Evolutionary conservation across 2,329 filamentous ascomycete genomes (phyloP).

Genomic region (Neonectria hederae): DNA sequence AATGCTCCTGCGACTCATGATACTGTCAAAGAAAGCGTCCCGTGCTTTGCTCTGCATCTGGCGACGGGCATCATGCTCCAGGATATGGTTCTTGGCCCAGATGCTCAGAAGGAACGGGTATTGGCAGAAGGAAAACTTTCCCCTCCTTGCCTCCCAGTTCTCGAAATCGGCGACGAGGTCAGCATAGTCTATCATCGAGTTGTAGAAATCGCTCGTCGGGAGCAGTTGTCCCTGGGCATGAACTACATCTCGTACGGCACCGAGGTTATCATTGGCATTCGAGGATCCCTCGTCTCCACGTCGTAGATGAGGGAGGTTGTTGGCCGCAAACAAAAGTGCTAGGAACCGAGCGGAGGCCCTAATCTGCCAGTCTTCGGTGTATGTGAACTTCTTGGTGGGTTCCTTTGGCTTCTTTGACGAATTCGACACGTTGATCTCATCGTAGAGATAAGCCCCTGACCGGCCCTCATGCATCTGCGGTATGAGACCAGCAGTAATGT

Average conservation of each 20-base stretch:
- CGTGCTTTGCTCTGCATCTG: conserved; percentile 91
- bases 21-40: conserved; percentile 91
- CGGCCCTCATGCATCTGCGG: conserved; percentile 76
- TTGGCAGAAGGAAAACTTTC: conserved; percentile 88
- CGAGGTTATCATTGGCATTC: conserved; percentile 39
- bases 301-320: conserved; percentile 63
- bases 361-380: conserved; percentile 90
- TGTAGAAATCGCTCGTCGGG: conserved; percentile 87
- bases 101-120: conserved; percentile 93
- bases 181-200: conserved; percentile 84
- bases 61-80: conserved; percentile 86
- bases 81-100: conserved; percentile 88
- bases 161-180: conserved; percentile 89
- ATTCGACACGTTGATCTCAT: conserved; percentile 70
- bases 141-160: conserved; percentile 79
- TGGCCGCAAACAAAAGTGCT: conserved; percentile 83
- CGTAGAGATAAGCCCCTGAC: conserved; percentile 76
- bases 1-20: conserved; percentile 77
- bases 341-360: conserved; percentile 82
- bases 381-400: conserved; percentile 66
- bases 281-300: conserved; percentile 42
- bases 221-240: conserved; percentile 70
- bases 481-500: conserved; percentile 73
- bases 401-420: conserved; percentile 64
- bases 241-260: conserved; percentile 37